Conservation (phyloP, 805 yeast genomes). For the Lachancea lanzarotensis region DNA sequence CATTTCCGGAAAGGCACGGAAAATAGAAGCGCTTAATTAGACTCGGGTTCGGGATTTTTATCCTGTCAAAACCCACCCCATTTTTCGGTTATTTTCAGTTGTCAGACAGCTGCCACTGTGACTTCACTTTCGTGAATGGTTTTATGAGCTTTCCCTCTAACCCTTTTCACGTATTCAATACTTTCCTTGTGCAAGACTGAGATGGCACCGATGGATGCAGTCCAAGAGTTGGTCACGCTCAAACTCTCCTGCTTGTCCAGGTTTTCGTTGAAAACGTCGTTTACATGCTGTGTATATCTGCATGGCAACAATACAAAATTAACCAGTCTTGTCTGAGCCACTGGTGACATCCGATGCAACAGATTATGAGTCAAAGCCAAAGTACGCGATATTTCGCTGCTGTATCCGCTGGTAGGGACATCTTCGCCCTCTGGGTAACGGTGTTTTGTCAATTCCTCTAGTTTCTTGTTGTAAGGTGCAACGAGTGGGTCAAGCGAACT, state of each 20-base stretch:
- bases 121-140: background rate
- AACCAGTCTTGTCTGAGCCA: slow-evolving; percentile 23
- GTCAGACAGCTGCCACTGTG: background rate
- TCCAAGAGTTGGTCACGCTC: slow-evolving; percentile 25
- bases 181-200: slow-evolving; percentile 31
- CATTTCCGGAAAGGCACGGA: slow-evolving; percentile 7
- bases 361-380: slow-evolving; percentile 37
- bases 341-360: slow-evolving; percentile 35
- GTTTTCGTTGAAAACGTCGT: slow-evolving; percentile 36
- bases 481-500: slow-evolving; percentile 58
- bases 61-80: too few species aligned
- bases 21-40: background rate
- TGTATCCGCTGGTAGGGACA: slow-evolving; percentile 38
- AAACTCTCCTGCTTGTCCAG: slow-evolving; percentile 36
- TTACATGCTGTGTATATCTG: slow-evolving; percentile 32
- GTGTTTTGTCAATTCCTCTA: slow-evolving; percentile 40
- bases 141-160: background rate
- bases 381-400: slow-evolving; percentile 57
- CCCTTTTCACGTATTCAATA: slow-evolving; percentile 11
- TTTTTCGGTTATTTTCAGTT: background rate
- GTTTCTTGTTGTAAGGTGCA: slow-evolving; percentile 51
- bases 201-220: slow-evolving; percentile 31
- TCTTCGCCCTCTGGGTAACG: slow-evolving; percentile 42
- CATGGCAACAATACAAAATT: slow-evolving; percentile 33
- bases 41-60: background rate